Percentiles rank a stretch among this genome's conserved stretches.
Conservation (phyloP, 164 flowering plant species). For the Nymphaea thermarum region DNA sequence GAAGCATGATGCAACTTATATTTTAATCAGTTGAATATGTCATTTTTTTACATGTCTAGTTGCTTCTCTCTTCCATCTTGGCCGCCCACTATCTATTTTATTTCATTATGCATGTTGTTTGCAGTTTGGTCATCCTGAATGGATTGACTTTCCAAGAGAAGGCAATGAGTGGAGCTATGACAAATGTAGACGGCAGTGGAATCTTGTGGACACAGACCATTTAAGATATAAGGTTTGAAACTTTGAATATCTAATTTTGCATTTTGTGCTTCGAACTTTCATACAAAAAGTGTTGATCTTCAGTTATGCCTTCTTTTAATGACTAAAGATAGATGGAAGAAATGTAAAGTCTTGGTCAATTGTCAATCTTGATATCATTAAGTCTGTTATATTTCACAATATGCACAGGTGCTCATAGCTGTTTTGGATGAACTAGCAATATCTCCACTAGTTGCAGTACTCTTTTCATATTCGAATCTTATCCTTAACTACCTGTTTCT, state of each 20-base stretch:
- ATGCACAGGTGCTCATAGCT: too few relatives aligned
- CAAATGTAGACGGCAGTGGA: slow-evolving; percentile 87
- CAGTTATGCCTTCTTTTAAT: too few relatives aligned
- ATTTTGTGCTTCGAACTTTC: not conserved
- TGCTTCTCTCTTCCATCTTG: not conserved
- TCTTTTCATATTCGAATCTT: too few relatives aligned
- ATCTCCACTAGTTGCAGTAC: too few relatives aligned
- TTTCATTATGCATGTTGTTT: slow-evolving; percentile 4
- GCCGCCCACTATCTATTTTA: not conserved
- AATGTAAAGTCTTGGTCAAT: too few relatives aligned
- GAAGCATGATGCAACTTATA: too few relatives aligned
- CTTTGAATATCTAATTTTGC: not conserved
- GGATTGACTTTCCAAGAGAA: slow-evolving; percentile 99
- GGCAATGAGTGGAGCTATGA: slow-evolving; percentile 93
- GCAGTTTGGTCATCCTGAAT: slow-evolving; percentile 99
- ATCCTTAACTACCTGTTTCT: too few relatives aligned
- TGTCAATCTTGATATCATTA: too few relatives aligned
- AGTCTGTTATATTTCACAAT: too few relatives aligned
- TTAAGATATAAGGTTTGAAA: slow-evolving; percentile 89
- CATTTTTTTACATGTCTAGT: not conserved
- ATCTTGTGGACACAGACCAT: slow-evolving; percentile 74
- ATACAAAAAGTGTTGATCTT: not conserved
- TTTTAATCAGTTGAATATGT: too few relatives aligned
- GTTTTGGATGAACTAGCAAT: too few relatives aligned
- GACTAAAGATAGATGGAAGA: too few relatives aligned